Conservation (phyloP, 2,329 filamentous ascomycete genomes). For the Aspergillus aculeatus region DNA sequence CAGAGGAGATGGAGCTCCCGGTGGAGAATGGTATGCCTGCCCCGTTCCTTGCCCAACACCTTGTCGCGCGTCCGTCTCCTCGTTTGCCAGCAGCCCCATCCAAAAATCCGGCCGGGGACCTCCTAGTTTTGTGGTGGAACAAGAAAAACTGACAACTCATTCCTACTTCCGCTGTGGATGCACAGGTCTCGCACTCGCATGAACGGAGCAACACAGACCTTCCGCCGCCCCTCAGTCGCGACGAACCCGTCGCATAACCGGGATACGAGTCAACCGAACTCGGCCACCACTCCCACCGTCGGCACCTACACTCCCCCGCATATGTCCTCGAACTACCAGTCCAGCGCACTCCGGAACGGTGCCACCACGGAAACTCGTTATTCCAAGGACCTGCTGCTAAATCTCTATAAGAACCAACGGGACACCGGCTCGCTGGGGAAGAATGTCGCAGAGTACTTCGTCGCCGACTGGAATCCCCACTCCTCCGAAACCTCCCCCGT, state of each 20-base stretch:
- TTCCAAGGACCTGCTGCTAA: conserved; percentile 74
- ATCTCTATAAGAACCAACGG: conserved; percentile 64
- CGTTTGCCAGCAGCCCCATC: background rate
- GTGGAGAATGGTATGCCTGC: conserved; percentile 68
- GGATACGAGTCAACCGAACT: conserved; percentile 42
- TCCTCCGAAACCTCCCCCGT: conserved; percentile 56
- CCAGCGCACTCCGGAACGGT: conserved; percentile 52
- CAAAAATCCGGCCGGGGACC: too few relatives aligned
- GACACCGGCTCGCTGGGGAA: conserved; percentile 56
- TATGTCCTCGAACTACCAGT: conserved; percentile 52
- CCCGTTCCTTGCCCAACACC: conserved; percentile 7
- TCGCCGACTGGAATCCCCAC: conserved; percentile 76
- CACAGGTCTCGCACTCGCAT: conserved; percentile 59
- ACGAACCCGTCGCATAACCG: conserved; percentile 51
- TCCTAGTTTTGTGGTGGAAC: conserved; percentile 8
- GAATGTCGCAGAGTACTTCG: conserved; percentile 66
- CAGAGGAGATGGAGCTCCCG: conserved; percentile 58
- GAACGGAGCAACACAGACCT: conserved; percentile 67
- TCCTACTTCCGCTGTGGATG: background rate
- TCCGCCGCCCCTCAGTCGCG: conserved; percentile 63
- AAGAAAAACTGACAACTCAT: conserved; percentile 4
- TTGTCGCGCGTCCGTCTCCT: background rate
- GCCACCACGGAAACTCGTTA: conserved; percentile 63
- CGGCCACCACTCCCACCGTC: conserved; percentile 42
- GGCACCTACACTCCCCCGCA: conserved; percentile 63